These are phyloP conservation scores for Sphagnurus paluster DNA, from an alignment of 1,284 basidiomycete species.

Conservation along the genomic window DNA sequence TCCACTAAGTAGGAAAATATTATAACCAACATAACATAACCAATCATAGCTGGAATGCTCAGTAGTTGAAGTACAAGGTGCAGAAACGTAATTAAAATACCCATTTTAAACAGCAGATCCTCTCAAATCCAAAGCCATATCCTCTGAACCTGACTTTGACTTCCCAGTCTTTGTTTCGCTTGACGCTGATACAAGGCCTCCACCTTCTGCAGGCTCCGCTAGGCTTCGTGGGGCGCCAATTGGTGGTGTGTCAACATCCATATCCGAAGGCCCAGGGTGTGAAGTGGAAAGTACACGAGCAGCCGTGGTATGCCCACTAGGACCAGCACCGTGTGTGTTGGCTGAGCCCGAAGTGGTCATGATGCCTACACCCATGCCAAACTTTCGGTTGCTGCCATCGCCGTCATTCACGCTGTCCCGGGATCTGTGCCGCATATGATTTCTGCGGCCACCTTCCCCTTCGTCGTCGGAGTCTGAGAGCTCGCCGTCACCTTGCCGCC, in stretches of 20 bases:
- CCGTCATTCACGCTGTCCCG: conserved; percentile 45
- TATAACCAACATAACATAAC: too few species aligned
- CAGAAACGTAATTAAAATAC: too few species aligned
- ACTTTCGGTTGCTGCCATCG: conserved; percentile 49
- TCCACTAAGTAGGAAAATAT: too few species aligned
- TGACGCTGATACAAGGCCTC: conserved; percentile 12
- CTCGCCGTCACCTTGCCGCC: conserved; percentile 77
- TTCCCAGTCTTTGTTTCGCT: conserved; percentile 11
- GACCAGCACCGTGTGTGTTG: conserved; percentile 69
- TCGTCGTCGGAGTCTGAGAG: conserved; percentile 87
- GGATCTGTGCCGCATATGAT: conserved; percentile 61
- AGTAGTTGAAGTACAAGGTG: too few species aligned
- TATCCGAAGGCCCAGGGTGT: conserved; percentile 27
- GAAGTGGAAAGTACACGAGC: conserved; percentile 44
- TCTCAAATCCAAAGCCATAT: conserved; percentile 20
- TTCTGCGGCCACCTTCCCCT: conserved; percentile 75
- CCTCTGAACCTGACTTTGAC: conserved; percentile 11
- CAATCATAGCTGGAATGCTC: too few species aligned
- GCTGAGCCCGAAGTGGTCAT: conserved; percentile 60
- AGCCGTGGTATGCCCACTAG: conserved; percentile 64
- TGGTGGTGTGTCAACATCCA: conserved; percentile 45
- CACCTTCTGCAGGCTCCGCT: conserved; percentile 10
- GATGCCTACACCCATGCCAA: conserved; percentile 68
- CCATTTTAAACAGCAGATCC: too few species aligned
- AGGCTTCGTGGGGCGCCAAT: conserved; percentile 4